A percentile compares a stretch with the other conserved stretches of the same genome.
Conservation (phyloP, 108 stramenopile species). For the Aurantiochytrium sp. region DNA sequence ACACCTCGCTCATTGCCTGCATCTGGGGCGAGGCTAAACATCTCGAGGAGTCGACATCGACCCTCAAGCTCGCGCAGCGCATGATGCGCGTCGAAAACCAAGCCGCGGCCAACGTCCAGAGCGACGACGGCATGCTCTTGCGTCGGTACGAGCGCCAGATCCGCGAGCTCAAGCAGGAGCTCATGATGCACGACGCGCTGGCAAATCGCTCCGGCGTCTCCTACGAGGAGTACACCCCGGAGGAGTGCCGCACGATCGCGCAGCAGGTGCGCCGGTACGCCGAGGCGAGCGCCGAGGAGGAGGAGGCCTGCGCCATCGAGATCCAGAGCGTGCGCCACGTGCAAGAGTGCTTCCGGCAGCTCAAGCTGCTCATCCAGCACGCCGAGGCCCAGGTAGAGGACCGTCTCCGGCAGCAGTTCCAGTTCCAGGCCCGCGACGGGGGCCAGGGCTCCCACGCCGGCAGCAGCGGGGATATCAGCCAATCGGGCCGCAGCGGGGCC, state of each 20-base stretch:
- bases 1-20: conserved; percentile 61
- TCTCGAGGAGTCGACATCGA: conserved; percentile 63
- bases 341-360: conserved; percentile 57
- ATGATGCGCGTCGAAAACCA: conserved; percentile 64
- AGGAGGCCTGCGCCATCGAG: conserved; percentile 24
- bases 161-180: conserved; percentile 60
- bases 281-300: conserved; percentile 38
- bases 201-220: conserved; percentile 51
- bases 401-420: neutral
- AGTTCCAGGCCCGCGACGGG: neutral
- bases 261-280: neutral
- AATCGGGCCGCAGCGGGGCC: neutral
- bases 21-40: conserved; percentile 62
- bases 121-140: conserved; percentile 46
- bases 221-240: conserved; percentile 61
- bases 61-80: conserved; percentile 50
- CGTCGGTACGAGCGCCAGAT: conserved; percentile 51
- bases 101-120: conserved; percentile 24
- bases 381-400: conserved; percentile 31
- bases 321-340: conserved; percentile 57
- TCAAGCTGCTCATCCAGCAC: conserved; percentile 50
- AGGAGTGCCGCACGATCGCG: conserved; percentile 46
- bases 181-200: conserved; percentile 66
- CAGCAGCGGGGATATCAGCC: neutral
- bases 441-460: neutral